Base-by-base conservation (phyloP, 495 filamentous ascomycete genomes). In the Hypoxylon lenormandii region DNA sequence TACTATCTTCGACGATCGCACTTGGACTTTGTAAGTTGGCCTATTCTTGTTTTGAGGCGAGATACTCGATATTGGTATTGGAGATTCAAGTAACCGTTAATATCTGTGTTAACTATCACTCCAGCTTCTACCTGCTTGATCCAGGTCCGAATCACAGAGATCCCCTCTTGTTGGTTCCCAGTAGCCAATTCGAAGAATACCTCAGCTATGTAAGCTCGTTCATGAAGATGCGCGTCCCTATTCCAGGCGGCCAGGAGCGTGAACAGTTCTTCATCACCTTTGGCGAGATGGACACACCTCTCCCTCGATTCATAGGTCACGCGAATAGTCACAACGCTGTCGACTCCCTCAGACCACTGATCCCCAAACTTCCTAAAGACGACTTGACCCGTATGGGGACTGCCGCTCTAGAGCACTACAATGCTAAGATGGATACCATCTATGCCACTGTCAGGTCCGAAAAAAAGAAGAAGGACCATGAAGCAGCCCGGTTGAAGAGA, bases 11-110 rank as follows among this genome's bases (percentile, higher is more conserved):
- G 67, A 83, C 2, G 46, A 68, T 0, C 81, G 86, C 2, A 60
- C 77, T 37, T 96, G 92, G 92, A 89, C 92, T 60, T 65, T 95
- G 92, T 96, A 80, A 85, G 89, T 86, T 15, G 7, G 30, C 30
- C 30, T 19, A 28, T 1, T 37, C 16, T 46, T 16, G 30, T 26
- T 26, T 23, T n/a, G 5, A 6, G 5, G 4, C 19, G 16, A 50
- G 15, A 13, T 7, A 50, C 30, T 15, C 21, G 18, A 48, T 48
- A 48, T 48, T 23, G 0, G 21, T 48, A 48, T 48, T 23, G 0
- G 21, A 48, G 21, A 48, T 22, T 48, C 45, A 7, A 2, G 22
- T 5, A 47, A 18, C n/a, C 15, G 11, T 7, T 23, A 23, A 19
- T 11, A 52, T 48, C 22, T 22, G 60, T 13, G 10, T 60, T 68